Base-by-base conservation (phyloP, 2,329 filamentous ascomycete species). In the Trichoderma atrobrunneum region DNA sequence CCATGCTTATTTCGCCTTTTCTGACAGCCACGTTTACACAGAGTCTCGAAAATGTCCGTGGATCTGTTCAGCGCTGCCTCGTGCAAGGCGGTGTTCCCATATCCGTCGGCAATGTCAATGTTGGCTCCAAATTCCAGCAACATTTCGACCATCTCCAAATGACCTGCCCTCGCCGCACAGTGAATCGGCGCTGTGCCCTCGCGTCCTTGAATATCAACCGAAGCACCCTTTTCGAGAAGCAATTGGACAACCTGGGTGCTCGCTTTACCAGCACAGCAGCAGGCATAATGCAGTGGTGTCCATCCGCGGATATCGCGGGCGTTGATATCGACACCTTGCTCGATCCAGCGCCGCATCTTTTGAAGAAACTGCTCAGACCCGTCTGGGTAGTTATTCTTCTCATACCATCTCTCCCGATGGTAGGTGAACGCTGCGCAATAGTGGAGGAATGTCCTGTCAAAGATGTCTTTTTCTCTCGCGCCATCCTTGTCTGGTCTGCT, bases 221-320 rank as follows among this genome's bases (percentile, higher is more conserved):
- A 26, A 1, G 68, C 26, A 12, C 30, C 59, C 28, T 28, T 64
- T 30, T 51, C 36, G 2, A 70, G 68, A 36, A 70, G 68, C 8
- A 39, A 7, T 54, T n/a, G 28, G 11, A 21, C 59, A 43, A 64
- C 10, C 2, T 21, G 43, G 5, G 43, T 56, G 2, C 16, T 21
- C 5, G 14, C 14, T 8, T 30, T 54, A 7, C 39, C 26, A 11
- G 26, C 11, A 36, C 16, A 10, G 18, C 21, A 7, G 16, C 68
- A 64, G 8, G 68, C 68, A n/a, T 71, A 64, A 18, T 71, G 68
- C 18, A 71, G 36, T 21, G 68, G 68, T 21, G 68, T 64, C 68
- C 60, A 64, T 54, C 48, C 57, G 7, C 39, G n/a, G 7, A 57
- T 16, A 21, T 70, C 68, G 5, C 59, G 3, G 4, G 43, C 68